Conservation (phyloP, 768 basidiomycete genomes). For the Mycena maculata region DNA sequence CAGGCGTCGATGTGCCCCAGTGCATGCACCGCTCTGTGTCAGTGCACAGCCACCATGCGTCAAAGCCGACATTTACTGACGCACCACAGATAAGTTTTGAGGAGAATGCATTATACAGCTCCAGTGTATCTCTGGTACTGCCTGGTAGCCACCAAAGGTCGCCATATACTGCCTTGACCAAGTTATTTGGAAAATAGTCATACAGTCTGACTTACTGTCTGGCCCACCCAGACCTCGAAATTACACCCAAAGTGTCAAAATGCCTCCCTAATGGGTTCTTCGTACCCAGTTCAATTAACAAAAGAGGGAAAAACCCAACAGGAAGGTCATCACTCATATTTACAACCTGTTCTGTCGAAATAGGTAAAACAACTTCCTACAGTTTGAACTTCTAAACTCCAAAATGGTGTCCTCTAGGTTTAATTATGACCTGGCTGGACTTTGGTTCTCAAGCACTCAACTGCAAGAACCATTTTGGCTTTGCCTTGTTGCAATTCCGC, state of each 20-base stretch:
- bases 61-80: background rate
- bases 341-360: no score
- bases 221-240: background rate
- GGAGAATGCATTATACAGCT: background rate
- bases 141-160: background rate
- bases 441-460: no score
- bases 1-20: background rate
- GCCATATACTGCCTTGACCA: background rate
- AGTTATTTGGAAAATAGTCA: background rate
- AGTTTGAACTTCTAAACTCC: no score
- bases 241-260: background rate
- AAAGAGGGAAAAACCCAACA: no score
- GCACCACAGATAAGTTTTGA: background rate
- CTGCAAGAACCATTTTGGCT: no score
- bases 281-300: no score
- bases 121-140: background rate
- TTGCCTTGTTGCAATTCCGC: no score
- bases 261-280: background rate
- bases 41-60: no score
- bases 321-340: no score
- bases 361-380: no score
- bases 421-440: no score
- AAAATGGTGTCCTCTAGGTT: no score
- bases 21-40: background rate
- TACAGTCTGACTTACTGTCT: background rate